Conservation (phyloP, 495 filamentous ascomycete genomes). For the Bryoglossum gracile region DNA sequence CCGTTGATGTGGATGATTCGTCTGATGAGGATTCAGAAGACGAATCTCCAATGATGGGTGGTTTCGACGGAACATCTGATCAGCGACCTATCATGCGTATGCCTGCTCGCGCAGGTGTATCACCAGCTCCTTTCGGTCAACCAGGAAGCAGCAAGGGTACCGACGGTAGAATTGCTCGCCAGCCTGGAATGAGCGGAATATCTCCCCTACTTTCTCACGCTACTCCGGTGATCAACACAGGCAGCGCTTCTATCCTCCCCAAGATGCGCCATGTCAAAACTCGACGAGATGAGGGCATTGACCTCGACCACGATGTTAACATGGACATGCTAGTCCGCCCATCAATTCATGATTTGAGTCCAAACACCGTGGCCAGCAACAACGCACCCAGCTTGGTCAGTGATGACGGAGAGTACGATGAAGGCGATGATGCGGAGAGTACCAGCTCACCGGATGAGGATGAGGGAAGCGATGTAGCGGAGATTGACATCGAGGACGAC, state of each 20-base stretch:
- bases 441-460: slow-evolving; percentile 41
- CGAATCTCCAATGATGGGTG: slow-evolving; percentile 18
- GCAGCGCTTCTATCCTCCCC: slow-evolving; percentile 21
- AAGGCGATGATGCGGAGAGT: slow-evolving; percentile 45
- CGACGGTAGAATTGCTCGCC: slow-evolving; percentile 25
- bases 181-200: slow-evolving; percentile 26
- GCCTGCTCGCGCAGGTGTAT: slow-evolving; percentile 51
- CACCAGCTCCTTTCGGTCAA: slow-evolving; percentile 43
- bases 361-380: slow-evolving; percentile 72
- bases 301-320: slow-evolving; percentile 22
- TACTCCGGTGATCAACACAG: slow-evolving; percentile 31
- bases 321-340: slow-evolving; percentile 24
- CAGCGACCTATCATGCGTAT: slow-evolving; percentile 38
- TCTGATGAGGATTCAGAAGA: slow-evolving; percentile 44
- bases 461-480: slow-evolving; percentile 36
- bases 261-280: slow-evolving; percentile 37
- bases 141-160: slow-evolving; percentile 50
- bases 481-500: slow-evolving; percentile 48
- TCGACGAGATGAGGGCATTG: slow-evolving; percentile 28
- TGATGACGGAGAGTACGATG: slow-evolving; percentile 74
- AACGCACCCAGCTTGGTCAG: slow-evolving; percentile 78
- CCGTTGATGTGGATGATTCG: slow-evolving; percentile 41
- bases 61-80: slow-evolving; percentile 29
- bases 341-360: slow-evolving; percentile 55
- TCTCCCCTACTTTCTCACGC: slow-evolving; percentile 30